These are phyloP conservation scores for Macrotyloma uniflorum DNA, from an alignment of 306 rosid species.

Conservation along the genomic window DNA sequence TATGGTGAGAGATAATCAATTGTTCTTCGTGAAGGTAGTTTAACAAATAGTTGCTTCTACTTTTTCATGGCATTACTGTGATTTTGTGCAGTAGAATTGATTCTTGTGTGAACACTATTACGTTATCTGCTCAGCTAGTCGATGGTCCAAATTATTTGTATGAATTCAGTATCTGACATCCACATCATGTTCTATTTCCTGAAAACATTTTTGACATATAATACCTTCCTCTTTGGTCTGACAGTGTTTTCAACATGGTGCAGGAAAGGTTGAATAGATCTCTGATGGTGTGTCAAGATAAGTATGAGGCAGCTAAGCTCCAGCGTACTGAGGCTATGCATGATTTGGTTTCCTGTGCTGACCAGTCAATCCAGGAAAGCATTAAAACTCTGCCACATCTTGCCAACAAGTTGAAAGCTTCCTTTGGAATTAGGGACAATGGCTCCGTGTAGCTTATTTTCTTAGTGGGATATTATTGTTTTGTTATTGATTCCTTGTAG, in stretches of 20 bases:
- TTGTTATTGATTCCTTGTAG: conserved; percentile 15
- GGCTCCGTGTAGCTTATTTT: conserved; percentile 20
- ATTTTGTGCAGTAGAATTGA: too few relatives aligned
- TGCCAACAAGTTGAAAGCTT: conserved; percentile 61
- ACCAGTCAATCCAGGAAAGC: conserved; percentile 73
- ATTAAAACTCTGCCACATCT: conserved; percentile 68
- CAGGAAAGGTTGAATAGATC: conserved; percentile 91
- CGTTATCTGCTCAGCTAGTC: background rate
- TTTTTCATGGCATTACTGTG: too few relatives aligned
- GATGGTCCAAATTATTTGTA: background rate
- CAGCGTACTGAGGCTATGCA: conserved; percentile 59
- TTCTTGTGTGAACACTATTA: background rate
- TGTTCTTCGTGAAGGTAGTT: background rate
- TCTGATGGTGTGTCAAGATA: conserved; percentile 94
- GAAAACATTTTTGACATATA: background rate
- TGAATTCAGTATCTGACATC: background rate
- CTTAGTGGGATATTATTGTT: background rate
- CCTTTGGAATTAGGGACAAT: conserved; percentile 52
- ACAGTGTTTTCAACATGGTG: conserved; percentile 33
- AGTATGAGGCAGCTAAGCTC: conserved; percentile 76
- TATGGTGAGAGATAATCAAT: background rate
- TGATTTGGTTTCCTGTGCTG: conserved; percentile 78
- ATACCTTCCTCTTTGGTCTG: conserved; percentile 14
- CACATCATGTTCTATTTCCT: background rate
- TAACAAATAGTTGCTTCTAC: background rate